Evolutionary conservation across 768 basidiomycete species (phyloP), one percentile per base, ranked within the genome.

Genomic region (Favolaschia claudopus): DNA sequence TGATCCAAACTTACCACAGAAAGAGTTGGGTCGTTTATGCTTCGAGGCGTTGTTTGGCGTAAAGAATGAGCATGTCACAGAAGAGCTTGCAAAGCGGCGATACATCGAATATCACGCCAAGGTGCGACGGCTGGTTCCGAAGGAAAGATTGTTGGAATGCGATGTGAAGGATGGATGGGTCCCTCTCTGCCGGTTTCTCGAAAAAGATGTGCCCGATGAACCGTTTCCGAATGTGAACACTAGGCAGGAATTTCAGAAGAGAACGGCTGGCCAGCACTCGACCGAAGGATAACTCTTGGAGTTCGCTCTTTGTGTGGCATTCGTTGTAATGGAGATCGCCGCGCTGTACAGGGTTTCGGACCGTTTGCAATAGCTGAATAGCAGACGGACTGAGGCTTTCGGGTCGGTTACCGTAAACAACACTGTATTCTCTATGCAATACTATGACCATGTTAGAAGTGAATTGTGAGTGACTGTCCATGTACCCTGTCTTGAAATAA

Each of bases 151-250:
- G 9, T 47, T 57, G 34, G 47, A 57, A 31, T 57, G 49, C 33
- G 46, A 40, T 7, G 38, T 49, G 15, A 47, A 39, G 19, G 55
- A 57, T 22, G 55, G 55, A 8, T 57, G 55, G 46, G 47, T 32
- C 38, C 37, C 29, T 20, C 39, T 57, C 39, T 57, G 55, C 55
- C 20, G 33, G 46, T 57, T 57, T n/a, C 27, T 57, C 28, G 47
- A 32, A 19, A 57, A 48, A 39, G 38, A 40, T 17, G 38, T 57
- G 15, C 55, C 55, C 24, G 39, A 37, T 7, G 38, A 17, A n/a
- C 17, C 38, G 24, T 57, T 57, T 37, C 55, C 55, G 31, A 40
- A 14, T 12, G 31, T 20, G 14, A 57, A 57, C 55, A 47, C 48
- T 28, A 52, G 38, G 39, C 50, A 52, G 27, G 50, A 19, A 5